Evolutionary conservation across 2,329 filamentous ascomycete genomes (phyloP), one percentile per base, ranked within the genome.

Genomic region (Sporothrix globosa): DNA sequence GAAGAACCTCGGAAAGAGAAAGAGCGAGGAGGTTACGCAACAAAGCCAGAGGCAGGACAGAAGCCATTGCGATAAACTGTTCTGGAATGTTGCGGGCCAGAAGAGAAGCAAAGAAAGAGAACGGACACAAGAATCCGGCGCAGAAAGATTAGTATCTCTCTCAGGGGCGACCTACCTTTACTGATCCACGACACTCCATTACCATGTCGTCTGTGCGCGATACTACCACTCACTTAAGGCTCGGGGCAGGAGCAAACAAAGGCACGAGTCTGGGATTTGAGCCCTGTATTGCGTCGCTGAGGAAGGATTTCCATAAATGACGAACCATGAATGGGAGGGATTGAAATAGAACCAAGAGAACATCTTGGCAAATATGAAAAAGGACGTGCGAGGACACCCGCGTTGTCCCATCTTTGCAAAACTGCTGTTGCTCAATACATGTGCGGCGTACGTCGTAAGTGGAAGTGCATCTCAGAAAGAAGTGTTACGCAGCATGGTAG

Each of bases 351-450:
- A 34, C 11, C 30, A 11, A 56, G 13, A 60, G 30, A 44, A 44
- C 34, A 13, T 7, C 34, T 24, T 24, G n/a, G 27, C 41, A 44
- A 65, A 65, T 53, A 24, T 14, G 19, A 56, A 67, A 44, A 67
- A 48, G 69, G 69, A 70, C 63, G 54, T 70, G 69, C 61, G 63
- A 70, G 44, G 69, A 70, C 63, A 44, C 68, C 58, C 30, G 56
- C 58, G 58, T 34, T 52, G 21, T 34, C 53, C 69, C 54, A 61
- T 60, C 27, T 60, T 61, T 27, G 5, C 44, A 44, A 58, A 58
- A 68, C 27, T 19, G 39, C 52, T 58, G 30, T 34, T 21, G 27
- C 27, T 54, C 41, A 44, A 67, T 41, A 56, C 63, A 56, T 30
- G 27, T 30, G 27, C 27, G 27, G 27, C 27, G 27, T 30, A 30